These are phyloP conservation scores for Aspergillus campestris DNA, from an alignment of 495 filamentous ascomycete species.

Conservation along the genomic window DNA sequence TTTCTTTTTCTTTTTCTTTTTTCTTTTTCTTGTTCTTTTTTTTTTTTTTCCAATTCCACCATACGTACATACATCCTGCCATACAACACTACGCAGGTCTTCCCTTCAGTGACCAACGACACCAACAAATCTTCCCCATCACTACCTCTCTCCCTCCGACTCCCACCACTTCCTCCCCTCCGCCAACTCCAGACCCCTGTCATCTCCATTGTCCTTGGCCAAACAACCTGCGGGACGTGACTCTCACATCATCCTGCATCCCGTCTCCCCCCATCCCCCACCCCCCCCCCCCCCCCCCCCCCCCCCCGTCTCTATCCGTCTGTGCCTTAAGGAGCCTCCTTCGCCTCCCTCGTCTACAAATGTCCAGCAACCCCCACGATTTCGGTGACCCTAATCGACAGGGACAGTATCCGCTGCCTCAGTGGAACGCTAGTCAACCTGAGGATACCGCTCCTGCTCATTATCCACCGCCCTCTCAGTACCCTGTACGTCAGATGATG, in stretches of 20 bases:
- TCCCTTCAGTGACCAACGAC: neutral
- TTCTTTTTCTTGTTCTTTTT: too few species aligned
- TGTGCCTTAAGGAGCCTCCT: constrained; percentile 10
- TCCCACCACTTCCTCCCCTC: too few species aligned
- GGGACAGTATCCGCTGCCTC: constrained; percentile 39
- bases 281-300: constrained; percentile 5
- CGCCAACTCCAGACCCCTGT: neutral
- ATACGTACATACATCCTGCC: too few species aligned
- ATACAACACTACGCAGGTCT: too few species aligned
- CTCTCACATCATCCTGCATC: constrained; percentile 24
- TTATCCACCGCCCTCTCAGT: constrained; percentile 27
- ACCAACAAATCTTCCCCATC: neutral
- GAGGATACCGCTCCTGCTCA: constrained; percentile 31
- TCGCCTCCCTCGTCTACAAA: constrained; percentile 24
- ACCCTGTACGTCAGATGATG: constrained; percentile 32
- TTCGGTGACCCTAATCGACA: constrained; percentile 33
- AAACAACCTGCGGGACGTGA: constrained; percentile 14
- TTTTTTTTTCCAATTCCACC: too few species aligned
- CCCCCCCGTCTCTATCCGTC: constrained; percentile 6
- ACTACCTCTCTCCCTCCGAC: neutral
- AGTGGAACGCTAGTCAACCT: constrained; percentile 37
- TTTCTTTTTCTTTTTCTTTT: neutral
- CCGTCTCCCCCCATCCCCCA: constrained; percentile 8
- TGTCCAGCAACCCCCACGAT: constrained; percentile 42
- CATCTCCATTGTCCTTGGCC: constrained; percentile 7